Percentiles rank a stretch among this genome's conserved stretches.
Evolutionary conservation across 2,329 filamentous ascomycete species (phyloP).

Genomic region (Calonectria leucothoes): DNA sequence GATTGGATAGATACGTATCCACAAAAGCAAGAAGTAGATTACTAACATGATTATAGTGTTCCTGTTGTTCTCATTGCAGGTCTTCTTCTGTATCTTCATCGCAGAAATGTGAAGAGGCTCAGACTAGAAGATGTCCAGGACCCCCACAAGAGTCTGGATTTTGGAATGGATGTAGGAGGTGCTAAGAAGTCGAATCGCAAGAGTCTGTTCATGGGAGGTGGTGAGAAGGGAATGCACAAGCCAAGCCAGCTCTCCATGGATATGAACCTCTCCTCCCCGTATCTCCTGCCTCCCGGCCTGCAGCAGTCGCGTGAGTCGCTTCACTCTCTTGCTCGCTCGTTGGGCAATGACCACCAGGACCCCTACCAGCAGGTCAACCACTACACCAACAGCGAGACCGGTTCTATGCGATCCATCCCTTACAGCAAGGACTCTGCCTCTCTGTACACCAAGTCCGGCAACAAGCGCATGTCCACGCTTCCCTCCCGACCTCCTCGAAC

Average conservation of each 20-base stretch:
- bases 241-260: conserved; percentile 74
- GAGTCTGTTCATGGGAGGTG: conserved; percentile 56
- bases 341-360: conserved; percentile 81
- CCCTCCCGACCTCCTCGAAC: conserved; percentile 43
- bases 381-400: conserved; percentile 68
- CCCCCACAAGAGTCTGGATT: conserved; percentile 92
- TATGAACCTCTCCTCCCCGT: conserved; percentile 84
- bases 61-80: conserved; percentile 76
- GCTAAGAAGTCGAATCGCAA: conserved; percentile 47
- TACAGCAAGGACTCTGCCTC: conserved; percentile 57
- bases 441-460: conserved; percentile 57
- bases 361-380: conserved; percentile 78
- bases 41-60: conserved; percentile 66
- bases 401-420: conserved; percentile 66
- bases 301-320: conserved; percentile 87
- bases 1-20: not conserved
- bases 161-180: conserved; percentile 73
- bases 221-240: conserved; percentile 62
- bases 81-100: conserved; percentile 81
- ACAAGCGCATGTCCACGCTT: conserved; percentile 48
- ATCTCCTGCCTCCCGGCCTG: conserved; percentile 87
- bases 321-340: conserved; percentile 82
- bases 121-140: conserved; percentile 84
- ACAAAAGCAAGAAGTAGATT: not conserved
- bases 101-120: conserved; percentile 79